Percentiles rank a stretch among this genome's conserved stretches.
These are phyloP conservation scores for Fereydounia khargensis DNA, from an alignment of 1,284 basidiomycete genomes.

Conservation along the genomic window DNA sequence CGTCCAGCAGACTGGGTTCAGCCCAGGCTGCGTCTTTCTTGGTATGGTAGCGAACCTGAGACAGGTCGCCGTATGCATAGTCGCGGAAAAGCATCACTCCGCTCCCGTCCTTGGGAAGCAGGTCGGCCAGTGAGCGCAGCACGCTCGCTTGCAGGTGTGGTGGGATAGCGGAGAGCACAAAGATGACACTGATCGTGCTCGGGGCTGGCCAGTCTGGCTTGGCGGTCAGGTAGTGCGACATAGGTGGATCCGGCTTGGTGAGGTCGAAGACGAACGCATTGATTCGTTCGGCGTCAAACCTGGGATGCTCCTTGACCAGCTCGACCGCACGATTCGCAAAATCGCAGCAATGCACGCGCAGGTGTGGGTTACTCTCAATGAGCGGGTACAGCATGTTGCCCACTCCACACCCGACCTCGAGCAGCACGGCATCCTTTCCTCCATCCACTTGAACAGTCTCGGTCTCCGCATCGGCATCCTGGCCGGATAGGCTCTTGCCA, in stretches of 20 bases:
- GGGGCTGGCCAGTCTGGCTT: conserved; percentile 10
- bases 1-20: conserved; percentile 52
- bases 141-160: conserved; percentile 41
- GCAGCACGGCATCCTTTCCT: conserved; percentile 20
- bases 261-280: conserved; percentile 58
- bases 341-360: conserved; percentile 54
- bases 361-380: conserved; percentile 21
- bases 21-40: conserved; percentile 44
- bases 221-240: background rate
- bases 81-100: conserved; percentile 55
- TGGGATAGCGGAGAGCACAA: conserved; percentile 58
- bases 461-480: conserved; percentile 7
- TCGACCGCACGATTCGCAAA: conserved; percentile 52
- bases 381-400: conserved; percentile 56
- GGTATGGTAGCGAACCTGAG: conserved; percentile 57
- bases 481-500: background rate
- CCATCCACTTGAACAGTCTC: conserved; percentile 8
- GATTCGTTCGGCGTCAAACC: conserved; percentile 32
- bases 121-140: conserved; percentile 3
- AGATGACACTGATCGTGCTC: conserved; percentile 52
- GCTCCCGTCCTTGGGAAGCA: background rate
- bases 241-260: conserved; percentile 4
- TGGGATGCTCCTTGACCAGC: conserved; percentile 46
- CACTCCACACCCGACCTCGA: conserved; percentile 56
- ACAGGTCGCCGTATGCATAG: conserved; percentile 57